Conservation (phyloP, 2,329 filamentous ascomycete genomes). For the Beauveria australis region DNA sequence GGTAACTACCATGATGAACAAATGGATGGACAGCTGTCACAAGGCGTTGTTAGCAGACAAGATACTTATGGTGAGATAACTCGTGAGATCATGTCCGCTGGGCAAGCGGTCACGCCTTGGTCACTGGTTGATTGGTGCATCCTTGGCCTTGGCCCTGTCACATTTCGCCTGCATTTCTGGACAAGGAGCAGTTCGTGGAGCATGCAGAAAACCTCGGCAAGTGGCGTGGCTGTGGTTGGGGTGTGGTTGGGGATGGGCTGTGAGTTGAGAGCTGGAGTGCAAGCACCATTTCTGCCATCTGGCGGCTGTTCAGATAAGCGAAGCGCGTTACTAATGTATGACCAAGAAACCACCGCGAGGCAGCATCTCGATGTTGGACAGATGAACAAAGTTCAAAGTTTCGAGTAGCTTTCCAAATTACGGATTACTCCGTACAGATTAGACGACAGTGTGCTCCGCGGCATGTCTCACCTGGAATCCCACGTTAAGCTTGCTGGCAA, state of each 20-base stretch:
- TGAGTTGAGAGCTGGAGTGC: neutral
- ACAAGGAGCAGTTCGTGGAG: neutral
- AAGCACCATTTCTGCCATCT: neutral
- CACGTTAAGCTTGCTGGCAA: neutral
- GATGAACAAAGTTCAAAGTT: no score
- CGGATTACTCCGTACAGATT: no score
- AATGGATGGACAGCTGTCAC: no score
- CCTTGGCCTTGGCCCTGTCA: neutral
- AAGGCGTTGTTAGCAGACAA: neutral
- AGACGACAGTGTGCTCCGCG: no score
- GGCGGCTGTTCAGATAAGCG: neutral
- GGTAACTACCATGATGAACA: no score
- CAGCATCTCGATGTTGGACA: no score
- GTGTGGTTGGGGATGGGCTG: neutral
- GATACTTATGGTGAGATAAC: no score
- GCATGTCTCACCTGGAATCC: neutral
- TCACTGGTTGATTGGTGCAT: neutral
- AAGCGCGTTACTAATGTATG: neutral
- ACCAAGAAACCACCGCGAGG: neutral
- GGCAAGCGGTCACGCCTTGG: neutral
- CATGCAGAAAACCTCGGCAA: neutral
- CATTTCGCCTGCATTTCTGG: slow-evolving; percentile 2
- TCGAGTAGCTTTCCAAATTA: no score
- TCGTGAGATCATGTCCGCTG: no score
- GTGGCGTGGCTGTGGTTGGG: neutral